Evolutionary conservation across 371 early-diverging fungal genomes (phyloP), one percentile per base, ranked within the genome.

Genomic region (Phascolomyces articulosus): DNA sequence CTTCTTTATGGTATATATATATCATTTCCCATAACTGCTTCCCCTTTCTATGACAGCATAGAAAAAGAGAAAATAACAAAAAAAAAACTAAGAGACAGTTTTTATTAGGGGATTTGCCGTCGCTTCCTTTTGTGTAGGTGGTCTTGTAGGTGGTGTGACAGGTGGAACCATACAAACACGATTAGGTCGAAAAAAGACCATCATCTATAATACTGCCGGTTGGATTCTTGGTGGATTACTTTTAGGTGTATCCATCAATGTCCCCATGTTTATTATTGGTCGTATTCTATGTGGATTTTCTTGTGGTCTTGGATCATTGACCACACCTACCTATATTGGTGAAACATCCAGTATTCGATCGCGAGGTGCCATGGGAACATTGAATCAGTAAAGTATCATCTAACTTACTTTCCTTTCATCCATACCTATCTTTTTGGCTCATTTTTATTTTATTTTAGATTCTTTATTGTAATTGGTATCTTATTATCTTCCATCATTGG

Each of bases 381-480:
- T 85, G 53, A 85, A 94, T 69, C 94, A 93, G 79, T 69, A n/a
- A n/a, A n/a, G n/a, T n/a, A n/a, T n/a, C n/a, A n/a, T n/a, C n/a
- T n/a, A n/a, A n/a, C n/a, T n/a, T n/a, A n/a, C n/a, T n/a, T n/a
- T n/a, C n/a, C n/a, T n/a, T n/a, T n/a, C n/a, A n/a, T n/a, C n/a
- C n/a, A n/a, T n/a, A n/a, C n/a, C n/a, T n/a, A n/a, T n/a, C n/a
- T n/a, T n/a, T n/a, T n/a, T n/a, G n/a, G n/a, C n/a, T n/a, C n/a
- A n/a, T n/a, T n/a, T n/a, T 6, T 1, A n/a, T 29, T 9, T 34
- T 34, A 34, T 34, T 9, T 34, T 41, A 67, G 68, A 23, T 59
- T 95, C 58, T 84, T 91, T 10, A 75, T 95, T 55, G 89, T 93
- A 23, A 65, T 90, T 48, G 95, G 95, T 16, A 86, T 93, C 57